Conservation (phyloP, 2,329 filamentous ascomycete genomes). For the Claviceps africana region DNA sequence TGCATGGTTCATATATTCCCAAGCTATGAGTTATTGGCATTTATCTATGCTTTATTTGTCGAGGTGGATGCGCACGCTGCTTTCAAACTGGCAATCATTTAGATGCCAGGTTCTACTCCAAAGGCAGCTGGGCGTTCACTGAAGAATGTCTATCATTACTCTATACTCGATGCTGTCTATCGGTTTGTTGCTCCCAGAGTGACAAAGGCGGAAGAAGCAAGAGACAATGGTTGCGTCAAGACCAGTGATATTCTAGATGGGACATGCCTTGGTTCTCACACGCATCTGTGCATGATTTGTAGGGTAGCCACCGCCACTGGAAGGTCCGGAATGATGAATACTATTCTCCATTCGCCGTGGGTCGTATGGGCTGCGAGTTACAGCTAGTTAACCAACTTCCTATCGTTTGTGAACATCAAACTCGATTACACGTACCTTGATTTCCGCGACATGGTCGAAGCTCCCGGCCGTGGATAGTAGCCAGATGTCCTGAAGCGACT, state of each 20-base stretch:
- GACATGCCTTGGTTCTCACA: neutral
- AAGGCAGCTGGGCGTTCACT: neutral
- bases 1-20: neutral
- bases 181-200: neutral
- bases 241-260: neutral
- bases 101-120: neutral
- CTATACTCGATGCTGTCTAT: neutral
- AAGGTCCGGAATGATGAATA: constrained; percentile 17
- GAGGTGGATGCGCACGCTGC: neutral
- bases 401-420: neutral
- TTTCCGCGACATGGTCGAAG: constrained; percentile 35
- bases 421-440: constrained; percentile 16
- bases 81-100: neutral
- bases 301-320: constrained; percentile 20
- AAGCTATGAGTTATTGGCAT: neutral
- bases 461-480: constrained; percentile 31
- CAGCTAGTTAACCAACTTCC: neutral
- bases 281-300: neutral
- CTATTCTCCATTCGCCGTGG: constrained; percentile 29
- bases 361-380: constrained; percentile 23
- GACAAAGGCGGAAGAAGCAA: neutral
- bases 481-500: constrained; percentile 26
- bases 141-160: neutral
- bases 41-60: too few species aligned
- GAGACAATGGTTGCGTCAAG: neutral